These are phyloP conservation scores for Graphilbum fragrans DNA, from an alignment of 2,329 filamentous ascomycete genomes.

Conservation along the genomic window DNA sequence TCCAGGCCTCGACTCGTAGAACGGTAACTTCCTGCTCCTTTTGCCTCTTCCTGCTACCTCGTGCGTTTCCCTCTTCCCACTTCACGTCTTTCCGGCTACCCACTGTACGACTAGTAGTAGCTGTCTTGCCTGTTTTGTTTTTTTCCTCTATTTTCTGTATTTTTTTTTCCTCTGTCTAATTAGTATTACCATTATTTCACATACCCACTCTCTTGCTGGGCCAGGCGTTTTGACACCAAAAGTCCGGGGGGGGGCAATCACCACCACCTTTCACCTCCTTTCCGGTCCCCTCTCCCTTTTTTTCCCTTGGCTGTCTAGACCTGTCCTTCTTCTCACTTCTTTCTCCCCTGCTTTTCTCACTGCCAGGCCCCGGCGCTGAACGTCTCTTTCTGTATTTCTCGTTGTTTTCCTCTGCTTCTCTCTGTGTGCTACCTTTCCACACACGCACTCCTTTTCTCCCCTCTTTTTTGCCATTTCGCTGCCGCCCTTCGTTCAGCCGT, in stretches of 20 bases:
- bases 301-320: not conserved
- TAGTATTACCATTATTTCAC: not conserved
- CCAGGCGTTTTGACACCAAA: slow-evolving; percentile 1
- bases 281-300: not conserved
- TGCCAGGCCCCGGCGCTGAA: not conserved
- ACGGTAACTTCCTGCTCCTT: no score
- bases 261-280: slow-evolving; percentile 5
- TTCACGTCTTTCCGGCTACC: slow-evolving; percentile 1
- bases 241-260: slow-evolving; percentile 6
- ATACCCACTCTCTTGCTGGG: slow-evolving; percentile 7
- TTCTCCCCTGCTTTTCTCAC: not conserved
- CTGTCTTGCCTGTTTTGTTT: no score
- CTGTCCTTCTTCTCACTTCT: not conserved
- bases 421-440: no score
- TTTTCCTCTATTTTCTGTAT: not conserved
- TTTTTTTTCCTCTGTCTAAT: slow-evolving; percentile 2
- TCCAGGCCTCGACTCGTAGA: no score
- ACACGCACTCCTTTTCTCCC: no score
- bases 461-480: not conserved
- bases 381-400: not conserved
- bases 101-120: not conserved
- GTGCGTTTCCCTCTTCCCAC: no score
- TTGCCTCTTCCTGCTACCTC: no score
- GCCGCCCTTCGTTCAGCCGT: not conserved
- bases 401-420: not conserved